Conservation (phyloP, 2,329 filamentous ascomycete species). For the Sporothrix variecibatus region DNA sequence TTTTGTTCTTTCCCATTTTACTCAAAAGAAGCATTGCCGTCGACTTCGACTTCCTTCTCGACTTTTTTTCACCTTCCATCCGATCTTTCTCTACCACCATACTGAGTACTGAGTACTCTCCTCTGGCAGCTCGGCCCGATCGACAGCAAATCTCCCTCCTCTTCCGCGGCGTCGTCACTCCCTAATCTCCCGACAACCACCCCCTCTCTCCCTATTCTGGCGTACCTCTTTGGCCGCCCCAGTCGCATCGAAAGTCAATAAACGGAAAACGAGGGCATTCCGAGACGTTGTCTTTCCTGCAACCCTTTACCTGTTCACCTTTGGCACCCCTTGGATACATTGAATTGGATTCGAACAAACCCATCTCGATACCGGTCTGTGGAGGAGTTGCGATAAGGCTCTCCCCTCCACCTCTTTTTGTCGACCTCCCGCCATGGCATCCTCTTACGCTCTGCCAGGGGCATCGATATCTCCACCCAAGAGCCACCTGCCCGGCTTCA, state of each 20-base stretch:
- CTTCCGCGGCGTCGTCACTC: constrained; percentile 6
- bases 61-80: not conserved
- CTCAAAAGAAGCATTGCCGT: not conserved
- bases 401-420: not conserved
- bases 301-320: not conserved
- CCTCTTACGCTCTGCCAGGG: constrained; percentile 54
- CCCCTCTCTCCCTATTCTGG: not conserved
- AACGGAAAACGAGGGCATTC: not conserved
- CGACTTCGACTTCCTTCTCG: not conserved
- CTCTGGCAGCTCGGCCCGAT: constrained; percentile 10
- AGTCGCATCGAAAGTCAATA: constrained; percentile 8
- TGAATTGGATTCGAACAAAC: not conserved
- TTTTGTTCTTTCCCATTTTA: not conserved
- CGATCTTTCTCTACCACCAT: not conserved
- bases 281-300: not conserved
- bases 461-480: constrained; percentile 50
- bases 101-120: too few species aligned
- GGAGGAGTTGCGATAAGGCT: constrained; percentile 11
- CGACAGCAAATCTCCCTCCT: constrained; percentile 15
- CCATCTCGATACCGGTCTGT: not conserved
- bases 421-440: constrained; percentile 47
- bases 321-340: not conserved
- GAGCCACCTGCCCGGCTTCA: constrained; percentile 39
- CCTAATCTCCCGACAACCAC: not conserved
- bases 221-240: constrained; percentile 1